Base-by-base conservation (phyloP, 306 rosid genomes). In the Begonia peltatifolia region DNA sequence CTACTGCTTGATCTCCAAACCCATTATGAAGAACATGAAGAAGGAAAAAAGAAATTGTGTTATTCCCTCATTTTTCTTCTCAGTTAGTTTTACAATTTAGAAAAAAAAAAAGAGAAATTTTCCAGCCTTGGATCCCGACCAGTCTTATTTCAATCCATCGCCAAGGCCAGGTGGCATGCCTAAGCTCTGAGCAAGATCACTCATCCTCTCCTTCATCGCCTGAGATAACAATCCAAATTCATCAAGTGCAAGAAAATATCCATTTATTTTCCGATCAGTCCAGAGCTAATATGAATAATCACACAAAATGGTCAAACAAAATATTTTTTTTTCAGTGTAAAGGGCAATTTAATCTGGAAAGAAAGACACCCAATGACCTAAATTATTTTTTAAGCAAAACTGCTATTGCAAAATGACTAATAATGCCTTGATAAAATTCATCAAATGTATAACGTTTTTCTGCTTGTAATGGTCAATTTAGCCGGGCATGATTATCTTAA, bases 181-280 rank as follows among this genome's bases (percentile, higher is more conserved):
- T 63, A 76, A 63, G 66, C 79, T 73, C 76, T 73, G 83, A 46
- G 79, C 79, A 60, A 73, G 79, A 66, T 72, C 74, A 46, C 79
- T 69, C 79, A 72, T 66, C 47, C 82, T 68, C 23, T 65, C 79
- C 62, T 75, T 75, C 81, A 75, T 75, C 10, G 81, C 82, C 82
- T 69, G 66, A 71, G 38, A 54, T 41, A 17, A 55, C 44, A 13
- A 42, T 36, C 50, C 22, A 60, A 12, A 15, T 44, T 59, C 36
- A 48, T 30, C 38, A 30, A 30, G 38, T 5, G 9, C 38, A 30
- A 30, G 38, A 30, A 30, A 30, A 30, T 1, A 30, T 30, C 38
- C 38, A 30, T 30, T 30, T 30, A 30, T 30, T 30, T 30, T 30
- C 38, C 38, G 6, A 3, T 30, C 38, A 30, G 38, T 30, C 38